Base-by-base conservation (phyloP, 148 eudicot species). In the Nyssa sinensis region DNA sequence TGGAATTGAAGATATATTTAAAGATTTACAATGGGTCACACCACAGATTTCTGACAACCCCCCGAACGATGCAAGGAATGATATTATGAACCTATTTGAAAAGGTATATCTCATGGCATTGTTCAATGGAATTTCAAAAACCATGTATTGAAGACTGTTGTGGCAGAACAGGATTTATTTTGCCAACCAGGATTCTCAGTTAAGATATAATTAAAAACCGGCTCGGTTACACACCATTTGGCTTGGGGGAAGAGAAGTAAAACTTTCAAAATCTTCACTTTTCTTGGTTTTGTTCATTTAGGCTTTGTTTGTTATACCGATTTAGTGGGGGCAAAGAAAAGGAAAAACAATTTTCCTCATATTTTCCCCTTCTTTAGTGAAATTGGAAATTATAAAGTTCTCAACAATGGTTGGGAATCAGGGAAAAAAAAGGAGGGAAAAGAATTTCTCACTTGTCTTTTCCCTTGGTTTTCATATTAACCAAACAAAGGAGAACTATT, bases 11-110 rank as follows among this genome's bases (percentile, higher is more conserved):
- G 85, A 79, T 67, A 35, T 71, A 49, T 67, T 64, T 71, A 60
- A 69, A 77, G 83, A 68, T 44, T 75, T 75, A 33, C 69, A 79
- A 63, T 71, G 80, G 73, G 74, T 73, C 21, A 47, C 69, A 3
- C 81, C 72, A 28, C 71, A 68, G 7, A 10, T 31, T 61, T 51
- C 75, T 32, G 64, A 67, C 24, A 70, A 71, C 72, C 77, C 67
- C 58, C 69, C 44, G 33, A 70, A 76, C 68, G 62, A 78, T 35
- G 73, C 73, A 64, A 77, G 41, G 19, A 65, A 66, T 23, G 23
- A 63, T 30, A 39, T 51, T 5, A 67, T 63, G 53, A 74, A 76
- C 29, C 75, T 58, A 58, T 34, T 69, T 37, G 70, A 82, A 9
- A 68, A 84, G 86, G 92, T 82, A 72, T 73, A 27, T 6, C 4